Conservation (phyloP, 2,329 filamentous ascomycete species). For the Alternaria ventricosa region DNA sequence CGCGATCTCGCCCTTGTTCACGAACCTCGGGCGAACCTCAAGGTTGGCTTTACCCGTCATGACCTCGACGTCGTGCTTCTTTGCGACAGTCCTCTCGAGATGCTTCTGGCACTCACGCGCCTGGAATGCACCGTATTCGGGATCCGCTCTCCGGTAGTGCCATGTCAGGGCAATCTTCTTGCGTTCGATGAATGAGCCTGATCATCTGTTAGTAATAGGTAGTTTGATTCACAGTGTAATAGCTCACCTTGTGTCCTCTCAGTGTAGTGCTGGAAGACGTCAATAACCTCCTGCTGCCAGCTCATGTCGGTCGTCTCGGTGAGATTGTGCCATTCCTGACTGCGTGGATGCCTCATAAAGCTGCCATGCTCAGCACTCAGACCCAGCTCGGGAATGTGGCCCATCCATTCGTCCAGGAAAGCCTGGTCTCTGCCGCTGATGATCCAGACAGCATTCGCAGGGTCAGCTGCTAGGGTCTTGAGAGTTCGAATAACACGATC, state of each 20-base stretch:
- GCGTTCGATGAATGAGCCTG: constrained; percentile 88
- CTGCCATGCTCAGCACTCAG: constrained; percentile 97
- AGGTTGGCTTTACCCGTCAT: constrained; percentile 97
- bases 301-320: constrained; percentile 87
- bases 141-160: constrained; percentile 94
- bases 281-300: constrained; percentile 86
- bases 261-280: constrained; percentile 86
- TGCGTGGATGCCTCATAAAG: constrained; percentile 84
- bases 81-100: constrained; percentile 76
- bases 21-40: constrained; percentile 93
- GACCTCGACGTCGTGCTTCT: constrained; percentile 89
- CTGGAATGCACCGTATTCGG: constrained; percentile 81
- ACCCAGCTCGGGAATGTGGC: constrained; percentile 88
- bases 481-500: constrained; percentile 81
- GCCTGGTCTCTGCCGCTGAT: constrained; percentile 93
- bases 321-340: constrained; percentile 83
- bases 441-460: constrained; percentile 93
- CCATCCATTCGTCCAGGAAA: constrained; percentile 88
- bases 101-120: constrained; percentile 81
- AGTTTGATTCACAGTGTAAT: too few species aligned
- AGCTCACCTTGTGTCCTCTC: constrained; percentile 79
- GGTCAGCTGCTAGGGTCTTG: constrained; percentile 78
- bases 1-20: constrained; percentile 97
- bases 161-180: constrained; percentile 95
- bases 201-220: constrained; percentile 16